Evolutionary conservation across 73 alveolate species (phyloP).

Genomic region (Uronychia setigera): DNA sequence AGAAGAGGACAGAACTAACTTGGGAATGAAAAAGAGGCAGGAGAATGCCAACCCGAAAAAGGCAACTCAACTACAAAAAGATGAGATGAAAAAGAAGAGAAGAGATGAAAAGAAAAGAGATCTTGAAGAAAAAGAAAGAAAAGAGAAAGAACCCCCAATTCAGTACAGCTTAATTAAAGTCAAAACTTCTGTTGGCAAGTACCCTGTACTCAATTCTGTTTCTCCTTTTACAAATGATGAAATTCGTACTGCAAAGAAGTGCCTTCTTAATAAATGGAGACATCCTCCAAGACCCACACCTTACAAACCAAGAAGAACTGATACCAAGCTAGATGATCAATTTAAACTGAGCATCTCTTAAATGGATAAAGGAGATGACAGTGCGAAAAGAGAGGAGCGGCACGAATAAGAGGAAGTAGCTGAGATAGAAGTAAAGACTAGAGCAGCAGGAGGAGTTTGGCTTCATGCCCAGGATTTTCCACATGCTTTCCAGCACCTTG

Average conservation of each 20-base stretch:
- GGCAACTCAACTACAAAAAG: too few relatives aligned
- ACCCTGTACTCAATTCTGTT: slow-evolving; percentile 60
- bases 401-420: slow-evolving; percentile 27
- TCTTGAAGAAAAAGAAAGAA: slow-evolving; percentile 59
- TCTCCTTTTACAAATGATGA: slow-evolving; percentile 80
- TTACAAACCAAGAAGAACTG: background rate
- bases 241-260: slow-evolving; percentile 72
- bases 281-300: slow-evolving; percentile 55
- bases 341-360: background rate
- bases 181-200: slow-evolving; percentile 68
- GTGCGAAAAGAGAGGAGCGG: background rate
- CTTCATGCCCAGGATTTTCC: slow-evolving; percentile 78
- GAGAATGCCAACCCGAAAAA: background rate
- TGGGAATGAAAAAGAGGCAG: too few relatives aligned
- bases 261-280: slow-evolving; percentile 64
- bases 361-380: background rate
- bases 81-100: slow-evolving; percentile 47
- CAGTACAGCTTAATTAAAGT: slow-evolving; percentile 61
- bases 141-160: slow-evolving; percentile 73
- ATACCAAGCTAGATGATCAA: background rate
- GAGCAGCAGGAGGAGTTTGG: slow-evolving; percentile 93
- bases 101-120: slow-evolving; percentile 50
- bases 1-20: too few relatives aligned
- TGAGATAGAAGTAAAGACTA: slow-evolving; percentile 63
- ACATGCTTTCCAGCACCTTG: slow-evolving; percentile 57